Base-by-base conservation (phyloP, 192 early-diverging fungal species). In the Gonapodya prolifera region DNA sequence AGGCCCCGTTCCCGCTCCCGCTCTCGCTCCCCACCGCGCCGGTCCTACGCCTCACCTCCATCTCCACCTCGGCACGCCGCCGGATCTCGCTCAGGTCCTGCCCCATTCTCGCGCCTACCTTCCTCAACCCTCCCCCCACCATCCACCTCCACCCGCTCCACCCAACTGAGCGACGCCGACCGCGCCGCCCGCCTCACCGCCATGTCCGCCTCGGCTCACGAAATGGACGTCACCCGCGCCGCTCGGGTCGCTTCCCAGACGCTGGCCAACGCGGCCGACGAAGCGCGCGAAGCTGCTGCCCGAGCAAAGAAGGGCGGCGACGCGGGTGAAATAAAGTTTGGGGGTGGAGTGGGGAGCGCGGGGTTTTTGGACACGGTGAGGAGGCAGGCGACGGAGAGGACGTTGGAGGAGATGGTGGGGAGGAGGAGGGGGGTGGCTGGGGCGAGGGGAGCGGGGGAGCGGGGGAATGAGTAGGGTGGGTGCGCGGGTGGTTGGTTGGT, bases 161-260 rank as follows among this genome's bases (percentile, higher is more conserved):
- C n/a, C n/a, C n/a, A 70, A 31, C 34, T 34, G n/a, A 61, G 32
- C 1, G 32, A 0, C n/a, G 28, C 33, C 18, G 77, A 30, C 69
- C 35, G 75, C 34, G 70, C 69, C 1, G 77, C 77, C 8, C 80
- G 75, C 30, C 34, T 87, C 35, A 77, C 77, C 69, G 86, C 80
- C 1, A 86, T 86, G 85, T 35, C 81, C n/a, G 78, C 78, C 0
- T 77, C 86, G 81, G 85, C 85, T 0, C 34, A 70, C 2, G 80
- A 79, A 17, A 78, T 82, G 30, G 83, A 83, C 34, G 36, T 35
- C 28, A 35, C 73, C 13, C 80, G 85, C 2, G 80, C 80, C 31
- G 34, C 23, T 1, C 79, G 85, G 0, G 34, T 86, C 75, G 79
- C 77, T 30, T 83, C 82, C 34, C 79, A 81, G 32, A 61, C 76